Evolutionary conservation across 495 filamentous ascomycete genomes (phyloP), one percentile per base, ranked within the genome.

Genomic region (Margaritispora aquatica): DNA sequence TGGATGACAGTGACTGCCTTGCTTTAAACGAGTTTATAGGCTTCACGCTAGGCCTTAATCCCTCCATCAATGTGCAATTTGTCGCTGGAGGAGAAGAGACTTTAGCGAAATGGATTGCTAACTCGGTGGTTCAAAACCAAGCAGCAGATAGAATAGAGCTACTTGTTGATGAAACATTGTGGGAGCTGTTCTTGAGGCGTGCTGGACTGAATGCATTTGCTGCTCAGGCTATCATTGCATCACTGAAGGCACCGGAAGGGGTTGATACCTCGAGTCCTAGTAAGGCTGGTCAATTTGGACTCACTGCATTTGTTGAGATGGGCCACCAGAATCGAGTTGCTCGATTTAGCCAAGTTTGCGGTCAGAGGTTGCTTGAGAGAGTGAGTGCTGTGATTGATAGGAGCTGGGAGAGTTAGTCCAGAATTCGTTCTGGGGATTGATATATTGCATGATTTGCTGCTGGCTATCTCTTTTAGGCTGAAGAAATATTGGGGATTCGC

Each of bases 131-230:
- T 27, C 51, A 59, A 27, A 46, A 67, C 19, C 54, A 26, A 11
- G 61, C 46, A 13, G 4, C 29, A 10, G 34, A 26, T 13, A 51
- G n/a, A 1, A 20, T 51, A 22, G 38, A 44, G 9, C 36, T 73
- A 9, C 24, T 73, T 58, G 67, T 75, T 13, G 74, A 77, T 2
- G 84, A 89, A 64, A 83, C 82, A n/a, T 65, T 71, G 26, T 90
- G 87, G 85, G 91, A 95, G 70, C 27, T 84, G 11, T 91, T 90
- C 63, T 73, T 96, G 17, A 78, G 89, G 22, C 68, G 76, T n/a
- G 79, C 79, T 13, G 92, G 91, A 2, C 70, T 94, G 71, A 96
- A 95, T 73, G 82, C 86, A 2, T 94, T 81, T 69, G 91, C 88
- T 1, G 90, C 92, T 21, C 89, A 93, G 65, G 79, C 75, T 17